phyloP scores from a whole-genome alignment of 495 filamentous ascomycete species.

The Annulohypoxylon stygium region DNA sequence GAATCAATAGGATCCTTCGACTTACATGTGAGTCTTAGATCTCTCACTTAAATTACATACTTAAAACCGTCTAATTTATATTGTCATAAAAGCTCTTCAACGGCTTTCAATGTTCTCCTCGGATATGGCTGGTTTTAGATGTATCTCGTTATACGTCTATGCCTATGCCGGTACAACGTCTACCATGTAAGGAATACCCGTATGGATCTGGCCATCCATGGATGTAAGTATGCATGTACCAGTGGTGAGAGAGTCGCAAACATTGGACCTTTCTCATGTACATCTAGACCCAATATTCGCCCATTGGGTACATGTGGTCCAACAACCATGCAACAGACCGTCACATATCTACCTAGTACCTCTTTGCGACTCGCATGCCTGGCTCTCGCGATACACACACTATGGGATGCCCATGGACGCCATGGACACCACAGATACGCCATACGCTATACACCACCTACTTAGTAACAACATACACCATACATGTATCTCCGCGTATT shows the following conservation, averaged over 20 bases:
- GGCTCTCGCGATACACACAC: background rate
- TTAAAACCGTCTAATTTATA: background rate
- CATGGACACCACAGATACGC: slow-evolving; percentile 15
- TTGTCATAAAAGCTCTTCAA: background rate
- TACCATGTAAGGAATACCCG: slow-evolving; percentile 8
- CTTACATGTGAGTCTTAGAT: slow-evolving; percentile 4
- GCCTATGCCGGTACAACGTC: background rate
- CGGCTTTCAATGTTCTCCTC: slow-evolving; percentile 2
- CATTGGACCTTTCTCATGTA: slow-evolving; percentile 14
- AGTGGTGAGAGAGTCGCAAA: slow-evolving; percentile 34
- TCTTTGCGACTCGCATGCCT: slow-evolving; percentile 33
- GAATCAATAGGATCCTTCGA: slow-evolving; percentile 7
- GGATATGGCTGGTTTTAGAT: slow-evolving; percentile 10
- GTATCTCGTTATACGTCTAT: background rate
- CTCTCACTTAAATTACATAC: background rate
- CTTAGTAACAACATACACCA: slow-evolving; percentile 23
- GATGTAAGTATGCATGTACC: background rate
- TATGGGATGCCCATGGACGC: background rate
- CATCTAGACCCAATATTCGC: slow-evolving; percentile 4
- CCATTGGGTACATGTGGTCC: slow-evolving; percentile 20
- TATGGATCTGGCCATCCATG: background rate
- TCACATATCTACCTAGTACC: slow-evolving; percentile 22
- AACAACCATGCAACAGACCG: slow-evolving; percentile 27
- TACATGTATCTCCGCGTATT: slow-evolving; percentile 39
- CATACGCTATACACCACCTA: slow-evolving; percentile 11